These are phyloP conservation scores for Rhododendron simsii DNA, from an alignment of 148 eudicot genomes.

Conservation along the genomic window DNA sequence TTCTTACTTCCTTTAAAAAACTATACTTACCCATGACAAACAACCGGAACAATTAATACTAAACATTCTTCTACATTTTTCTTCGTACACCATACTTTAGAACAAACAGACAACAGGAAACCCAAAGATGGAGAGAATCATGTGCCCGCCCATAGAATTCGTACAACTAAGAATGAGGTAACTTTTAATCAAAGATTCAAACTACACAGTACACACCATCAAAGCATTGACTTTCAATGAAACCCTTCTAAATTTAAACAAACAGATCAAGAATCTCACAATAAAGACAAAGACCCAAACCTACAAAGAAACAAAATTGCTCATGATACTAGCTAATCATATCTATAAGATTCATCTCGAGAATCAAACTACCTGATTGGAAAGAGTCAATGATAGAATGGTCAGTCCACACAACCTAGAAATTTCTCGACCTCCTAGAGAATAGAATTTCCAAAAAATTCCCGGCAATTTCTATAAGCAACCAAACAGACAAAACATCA, in stretches of 20 bases:
- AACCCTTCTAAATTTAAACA: background rate
- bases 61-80: too few relatives aligned
- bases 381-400: background rate
- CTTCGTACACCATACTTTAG: too few relatives aligned
- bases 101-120: background rate
- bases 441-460: background rate
- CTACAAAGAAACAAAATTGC: background rate
- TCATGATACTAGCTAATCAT: background rate
- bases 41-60: background rate
- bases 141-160: too few relatives aligned
- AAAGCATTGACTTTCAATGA: too few relatives aligned
- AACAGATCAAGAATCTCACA: background rate
- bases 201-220: too few relatives aligned
- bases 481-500: background rate
- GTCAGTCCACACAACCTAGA: background rate
- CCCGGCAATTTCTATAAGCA: background rate
- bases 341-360: background rate
- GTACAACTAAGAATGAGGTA: too few relatives aligned
- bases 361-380: background rate
- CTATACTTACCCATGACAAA: too few relatives aligned
- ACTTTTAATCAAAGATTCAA: too few relatives aligned
- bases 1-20: too few relatives aligned
- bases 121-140: background rate
- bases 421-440: background rate
- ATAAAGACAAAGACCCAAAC: background rate